Evolutionary conservation across 2,329 filamentous ascomycete species (phyloP).

Genomic region (Colletotrichum lentis): DNA sequence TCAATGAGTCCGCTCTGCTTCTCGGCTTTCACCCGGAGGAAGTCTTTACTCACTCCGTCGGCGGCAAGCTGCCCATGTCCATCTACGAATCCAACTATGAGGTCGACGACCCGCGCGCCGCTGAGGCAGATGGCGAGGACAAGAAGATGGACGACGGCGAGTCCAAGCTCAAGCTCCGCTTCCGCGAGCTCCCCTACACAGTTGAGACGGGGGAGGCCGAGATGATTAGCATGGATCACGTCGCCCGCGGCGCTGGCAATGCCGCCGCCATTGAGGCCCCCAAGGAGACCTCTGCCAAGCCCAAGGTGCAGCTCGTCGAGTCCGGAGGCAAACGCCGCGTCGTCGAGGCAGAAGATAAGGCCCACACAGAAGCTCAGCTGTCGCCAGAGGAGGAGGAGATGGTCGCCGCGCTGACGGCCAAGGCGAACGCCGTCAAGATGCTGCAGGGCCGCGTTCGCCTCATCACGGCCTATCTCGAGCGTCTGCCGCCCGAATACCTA

Average conservation of each 20-base stretch:
- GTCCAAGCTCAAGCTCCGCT: conserved; percentile 69
- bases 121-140: conserved; percentile 64
- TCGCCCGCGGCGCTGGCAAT: conserved; percentile 84
- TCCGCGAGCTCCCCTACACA: conserved; percentile 83
- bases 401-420: conserved; percentile 77
- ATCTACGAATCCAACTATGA: conserved; percentile 89
- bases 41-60: conserved; percentile 63
- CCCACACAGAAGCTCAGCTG: conserved; percentile 49
- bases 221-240: conserved; percentile 96
- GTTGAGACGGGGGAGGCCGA: conserved; percentile 95
- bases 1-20: conserved; percentile 87
- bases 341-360: conserved; percentile 44
- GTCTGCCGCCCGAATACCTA: conserved; percentile 72
- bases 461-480: conserved; percentile 78
- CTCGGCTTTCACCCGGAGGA: conserved; percentile 83
- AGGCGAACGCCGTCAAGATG: conserved; percentile 93
- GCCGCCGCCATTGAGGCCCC: conserved; percentile 66
- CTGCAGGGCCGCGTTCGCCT: conserved; percentile 79
- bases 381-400: conserved; percentile 68
- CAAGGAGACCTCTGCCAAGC: conserved; percentile 50
- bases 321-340: conserved; percentile 58
- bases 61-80: conserved; percentile 85
- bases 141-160: conserved; percentile 76
- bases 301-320: conserved; percentile 54
- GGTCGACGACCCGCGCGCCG: conserved; percentile 62